phyloP scores from a whole-genome alignment of 495 filamentous ascomycete species.

The Daldinia bambusicola region DNA sequence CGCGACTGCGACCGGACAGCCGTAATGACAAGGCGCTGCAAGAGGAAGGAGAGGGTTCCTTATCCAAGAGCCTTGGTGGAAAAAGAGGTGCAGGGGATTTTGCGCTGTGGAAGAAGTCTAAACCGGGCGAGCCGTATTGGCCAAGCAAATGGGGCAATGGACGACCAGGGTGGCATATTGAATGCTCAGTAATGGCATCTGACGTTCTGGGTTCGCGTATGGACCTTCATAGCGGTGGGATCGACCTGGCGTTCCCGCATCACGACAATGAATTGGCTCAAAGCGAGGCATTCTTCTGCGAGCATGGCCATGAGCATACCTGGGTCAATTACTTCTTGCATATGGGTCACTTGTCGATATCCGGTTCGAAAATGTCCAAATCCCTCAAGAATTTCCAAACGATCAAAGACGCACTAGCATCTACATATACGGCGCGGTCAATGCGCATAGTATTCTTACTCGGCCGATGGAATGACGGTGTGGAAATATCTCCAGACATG shows the following conservation, averaged over 20 bases:
- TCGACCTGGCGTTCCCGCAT: constrained; percentile 94
- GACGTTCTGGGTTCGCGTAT: constrained; percentile 82
- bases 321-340: constrained; percentile 98
- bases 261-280: constrained; percentile 97
- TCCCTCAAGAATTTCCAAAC: constrained; percentile 97
- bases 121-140: constrained; percentile 93
- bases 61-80: constrained; percentile 72
- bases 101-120: constrained; percentile 93
- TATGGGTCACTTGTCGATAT: constrained; percentile 92
- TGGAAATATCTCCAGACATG: constrained; percentile 89
- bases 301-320: constrained; percentile 67
- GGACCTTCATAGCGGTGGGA: constrained; percentile 93
- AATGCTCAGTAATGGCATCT: constrained; percentile 97
- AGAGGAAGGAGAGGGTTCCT: constrained; percentile 89
- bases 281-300: constrained; percentile 84
- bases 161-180: constrained; percentile 96
- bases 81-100: constrained; percentile 85
- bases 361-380: constrained; percentile 95
- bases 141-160: constrained; percentile 85
- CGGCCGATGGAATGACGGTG: constrained; percentile 86
- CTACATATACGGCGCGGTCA: constrained; percentile 79
- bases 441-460: constrained; percentile 90
- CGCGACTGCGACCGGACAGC: constrained; percentile 87
- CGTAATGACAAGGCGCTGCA: constrained; percentile 81
- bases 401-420: constrained; percentile 81